phyloP scores from a whole-genome alignment of 2,329 filamentous ascomycete species.

The Dendryphion nanum region DNA sequence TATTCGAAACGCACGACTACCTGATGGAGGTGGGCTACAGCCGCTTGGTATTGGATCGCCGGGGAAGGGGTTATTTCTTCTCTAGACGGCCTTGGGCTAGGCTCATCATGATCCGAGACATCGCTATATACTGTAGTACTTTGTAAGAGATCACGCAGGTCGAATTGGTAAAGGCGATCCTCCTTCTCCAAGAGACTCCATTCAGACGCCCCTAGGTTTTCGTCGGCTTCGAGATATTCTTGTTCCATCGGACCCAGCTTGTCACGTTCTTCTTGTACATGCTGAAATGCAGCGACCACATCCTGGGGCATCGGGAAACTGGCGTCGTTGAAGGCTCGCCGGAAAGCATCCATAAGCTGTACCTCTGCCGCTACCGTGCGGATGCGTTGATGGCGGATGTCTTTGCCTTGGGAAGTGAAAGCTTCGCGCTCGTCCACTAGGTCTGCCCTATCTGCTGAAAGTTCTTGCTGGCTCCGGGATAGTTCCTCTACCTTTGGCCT shows the following conservation, averaged over 20 bases:
- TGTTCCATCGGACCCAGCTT: constrained; percentile 16
- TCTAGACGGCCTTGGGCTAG: neutral
- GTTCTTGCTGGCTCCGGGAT: neutral
- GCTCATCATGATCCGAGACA: neutral
- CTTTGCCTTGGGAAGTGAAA: constrained; percentile 3
- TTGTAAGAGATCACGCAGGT: constrained; percentile 6
- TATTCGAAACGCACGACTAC: neutral
- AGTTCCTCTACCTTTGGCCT: neutral
- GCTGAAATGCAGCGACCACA: constrained; percentile 8
- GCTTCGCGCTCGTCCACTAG: constrained; percentile 12
- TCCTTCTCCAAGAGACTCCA: constrained; percentile 20
- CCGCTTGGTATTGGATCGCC: neutral
- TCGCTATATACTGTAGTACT: too few species aligned
- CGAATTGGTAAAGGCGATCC: constrained; percentile 17
- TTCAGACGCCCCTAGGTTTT: constrained; percentile 12
- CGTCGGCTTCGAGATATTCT: constrained; percentile 15
- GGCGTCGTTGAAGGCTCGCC: constrained; percentile 7
- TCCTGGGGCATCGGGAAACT: constrained; percentile 2
- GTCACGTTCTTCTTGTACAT: constrained; percentile 10
- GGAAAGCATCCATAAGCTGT: constrained; percentile 11
- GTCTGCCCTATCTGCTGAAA: constrained; percentile 2
- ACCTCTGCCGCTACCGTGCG: constrained; percentile 11
- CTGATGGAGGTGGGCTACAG: neutral
- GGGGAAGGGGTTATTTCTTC: neutral
- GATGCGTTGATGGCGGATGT: constrained; percentile 8